These are phyloP conservation scores for Seminavis robusta DNA, from an alignment of 108 stramenopile species.

Conservation along the genomic window DNA sequence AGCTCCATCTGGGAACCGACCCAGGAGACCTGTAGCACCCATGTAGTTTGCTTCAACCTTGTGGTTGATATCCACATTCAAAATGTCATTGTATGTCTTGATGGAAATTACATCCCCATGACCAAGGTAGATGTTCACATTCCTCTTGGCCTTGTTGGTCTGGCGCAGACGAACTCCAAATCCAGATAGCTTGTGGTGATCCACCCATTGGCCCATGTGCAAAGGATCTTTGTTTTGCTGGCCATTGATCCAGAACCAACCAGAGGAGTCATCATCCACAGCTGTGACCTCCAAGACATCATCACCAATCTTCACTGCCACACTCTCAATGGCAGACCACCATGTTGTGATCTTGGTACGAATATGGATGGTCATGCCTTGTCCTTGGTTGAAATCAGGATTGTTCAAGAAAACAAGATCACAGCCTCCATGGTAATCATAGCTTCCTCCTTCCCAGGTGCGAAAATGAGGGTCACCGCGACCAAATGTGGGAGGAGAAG, in stretches of 20 bases:
- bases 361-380: conserved; percentile 4
- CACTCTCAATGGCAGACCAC: conserved; percentile 9
- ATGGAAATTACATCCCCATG: conserved; percentile 3
- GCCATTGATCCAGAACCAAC: background rate
- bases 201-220: too few relatives aligned
- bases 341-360: too few relatives aligned
- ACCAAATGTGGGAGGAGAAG: too few relatives aligned
- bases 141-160: too few relatives aligned
- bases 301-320: too few relatives aligned
- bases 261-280: too few relatives aligned
- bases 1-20: background rate
- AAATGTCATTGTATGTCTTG: conserved; percentile 2
- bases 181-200: background rate
- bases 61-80: conserved; percentile 2
- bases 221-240: background rate
- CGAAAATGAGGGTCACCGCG: conserved; percentile 10
- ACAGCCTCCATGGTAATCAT: conserved; percentile 8
- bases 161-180: background rate
- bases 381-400: background rate
- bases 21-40: conserved; percentile 9
- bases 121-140: conserved; percentile 4
- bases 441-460: conserved; percentile 3
- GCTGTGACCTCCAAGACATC: conserved; percentile 1
- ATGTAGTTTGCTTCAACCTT: background rate
- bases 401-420: conserved; percentile 8